Percentiles rank a stretch among this genome's conserved stretches.
These are phyloP conservation scores for Suillus subalutaceus DNA, from an alignment of 768 basidiomycete species.

Conservation along the genomic window DNA sequence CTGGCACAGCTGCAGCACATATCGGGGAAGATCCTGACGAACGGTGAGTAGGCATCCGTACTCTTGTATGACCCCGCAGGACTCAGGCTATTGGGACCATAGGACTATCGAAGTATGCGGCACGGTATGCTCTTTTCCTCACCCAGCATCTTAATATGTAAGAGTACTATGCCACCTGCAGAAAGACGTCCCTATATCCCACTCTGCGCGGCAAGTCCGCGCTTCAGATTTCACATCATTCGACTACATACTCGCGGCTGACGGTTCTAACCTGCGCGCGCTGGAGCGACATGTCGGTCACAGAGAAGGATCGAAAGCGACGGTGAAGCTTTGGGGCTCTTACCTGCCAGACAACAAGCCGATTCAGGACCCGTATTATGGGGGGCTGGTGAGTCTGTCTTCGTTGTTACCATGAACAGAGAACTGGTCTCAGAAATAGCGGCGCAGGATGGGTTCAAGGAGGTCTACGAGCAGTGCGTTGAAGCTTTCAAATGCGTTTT, in stretches of 20 bases:
- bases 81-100: slow-evolving; percentile 4
- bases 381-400: slow-evolving; percentile 53
- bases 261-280: slow-evolving; percentile 71
- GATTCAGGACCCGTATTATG: slow-evolving; percentile 89
- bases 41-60: slow-evolving; percentile 47
- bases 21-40: slow-evolving; percentile 83
- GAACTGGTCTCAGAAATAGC: neutral
- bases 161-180: slow-evolving; percentile 31
- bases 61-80: neutral
- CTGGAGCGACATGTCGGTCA: slow-evolving; percentile 36
- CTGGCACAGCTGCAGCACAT: slow-evolving; percentile 86
- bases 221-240: slow-evolving; percentile 73
- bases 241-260: slow-evolving; percentile 86
- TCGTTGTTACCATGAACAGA: neutral
- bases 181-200: slow-evolving; percentile 74
- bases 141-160: neutral
- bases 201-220: slow-evolving; percentile 65
- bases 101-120: slow-evolving; percentile 74
- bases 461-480: slow-evolving; percentile 79
- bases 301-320: slow-evolving; percentile 48
- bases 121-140: slow-evolving; percentile 48
- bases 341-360: slow-evolving; percentile 63
- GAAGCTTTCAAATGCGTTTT: slow-evolving; percentile 73
- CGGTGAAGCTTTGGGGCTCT: slow-evolving; percentile 79
- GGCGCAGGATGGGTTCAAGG: slow-evolving; percentile 69